These are phyloP conservation scores for Paratinospora sagittata DNA, from an alignment of 164 flowering plant species.

Conservation along the genomic window DNA sequence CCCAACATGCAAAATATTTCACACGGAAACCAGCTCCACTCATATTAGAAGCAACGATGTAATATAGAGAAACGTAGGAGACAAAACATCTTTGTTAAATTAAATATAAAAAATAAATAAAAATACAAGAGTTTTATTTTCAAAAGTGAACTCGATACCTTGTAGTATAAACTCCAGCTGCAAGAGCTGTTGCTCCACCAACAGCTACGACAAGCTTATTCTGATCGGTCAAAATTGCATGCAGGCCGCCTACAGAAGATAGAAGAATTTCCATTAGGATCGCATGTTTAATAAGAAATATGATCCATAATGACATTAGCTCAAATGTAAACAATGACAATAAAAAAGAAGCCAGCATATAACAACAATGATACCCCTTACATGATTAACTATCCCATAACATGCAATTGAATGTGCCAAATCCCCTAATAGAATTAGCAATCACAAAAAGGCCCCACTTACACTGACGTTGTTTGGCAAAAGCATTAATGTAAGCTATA, in stretches of 20 bases:
- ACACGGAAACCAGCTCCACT: no score
- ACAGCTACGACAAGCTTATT: conserved; percentile 88
- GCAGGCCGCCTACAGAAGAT: conserved; percentile 61
- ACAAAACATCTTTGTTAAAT: no score
- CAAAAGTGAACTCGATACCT: conserved; percentile 39
- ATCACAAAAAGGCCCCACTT: not conserved
- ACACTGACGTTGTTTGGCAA: no score
- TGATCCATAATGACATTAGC: not conserved
- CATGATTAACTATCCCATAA: not conserved
- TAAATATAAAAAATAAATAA: no score
- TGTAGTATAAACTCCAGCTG: conserved; percentile 92
- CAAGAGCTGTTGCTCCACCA: conserved; percentile 96
- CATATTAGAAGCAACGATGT: no score
- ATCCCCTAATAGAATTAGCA: not conserved
- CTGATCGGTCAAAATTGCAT: conserved; percentile 83
- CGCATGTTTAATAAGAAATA: not conserved
- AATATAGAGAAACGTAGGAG: no score
- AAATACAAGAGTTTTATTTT: not conserved
- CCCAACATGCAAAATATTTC: no score
- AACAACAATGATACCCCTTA: no score
- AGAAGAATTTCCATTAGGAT: not conserved
- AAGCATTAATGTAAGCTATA: no score
- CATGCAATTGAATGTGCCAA: not conserved
- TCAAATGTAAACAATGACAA: no score
- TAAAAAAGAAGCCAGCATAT: no score